Percentiles rank a stretch among this genome's conserved stretches.
These are phyloP conservation scores for Claviceps pusilla DNA, from an alignment of 2,329 filamentous ascomycete genomes.

Conservation along the genomic window DNA sequence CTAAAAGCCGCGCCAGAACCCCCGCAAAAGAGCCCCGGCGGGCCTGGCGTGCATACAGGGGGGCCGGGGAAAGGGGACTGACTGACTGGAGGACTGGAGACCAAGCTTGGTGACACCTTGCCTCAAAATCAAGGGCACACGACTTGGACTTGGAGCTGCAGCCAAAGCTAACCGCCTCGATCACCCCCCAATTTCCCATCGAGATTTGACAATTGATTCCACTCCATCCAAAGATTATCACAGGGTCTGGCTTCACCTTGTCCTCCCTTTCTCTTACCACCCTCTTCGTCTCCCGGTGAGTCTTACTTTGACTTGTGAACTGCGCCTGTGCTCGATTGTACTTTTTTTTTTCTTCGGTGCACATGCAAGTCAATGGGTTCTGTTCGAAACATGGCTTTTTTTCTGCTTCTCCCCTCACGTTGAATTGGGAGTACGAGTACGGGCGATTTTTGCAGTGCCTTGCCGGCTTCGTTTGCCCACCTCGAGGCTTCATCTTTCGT, in stretches of 20 bases:
- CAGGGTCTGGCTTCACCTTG: background rate
- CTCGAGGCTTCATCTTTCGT: too few relatives aligned
- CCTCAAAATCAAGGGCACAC: conserved; percentile 14
- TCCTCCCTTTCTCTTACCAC: background rate
- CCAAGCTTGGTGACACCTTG: conserved; percentile 20
- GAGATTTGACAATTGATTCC: background rate
- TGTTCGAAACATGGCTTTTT: background rate
- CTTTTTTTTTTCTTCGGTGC: background rate
- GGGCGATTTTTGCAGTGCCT: too few relatives aligned
- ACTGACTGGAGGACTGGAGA: too few relatives aligned
- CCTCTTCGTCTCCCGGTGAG: conserved; percentile 1
- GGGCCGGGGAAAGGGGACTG: background rate
- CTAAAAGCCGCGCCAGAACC: background rate
- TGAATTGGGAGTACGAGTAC: too few relatives aligned
- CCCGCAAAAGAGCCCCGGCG: background rate
- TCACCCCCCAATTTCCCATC: conserved; percentile 1
- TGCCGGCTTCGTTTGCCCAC: too few relatives aligned
- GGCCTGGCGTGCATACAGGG: background rate
- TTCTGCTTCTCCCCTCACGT: background rate
- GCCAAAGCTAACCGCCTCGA: background rate
- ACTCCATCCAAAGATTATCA: background rate
- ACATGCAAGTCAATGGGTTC: background rate
- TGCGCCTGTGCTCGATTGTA: background rate
- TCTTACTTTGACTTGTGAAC: background rate
- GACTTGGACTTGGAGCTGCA: conserved; percentile 7